A percentile compares a stretch with the other conserved stretches of the same genome.
These are phyloP conservation scores for Umbellularia californica DNA, from an alignment of 164 flowering plant species.

Conservation along the genomic window DNA sequence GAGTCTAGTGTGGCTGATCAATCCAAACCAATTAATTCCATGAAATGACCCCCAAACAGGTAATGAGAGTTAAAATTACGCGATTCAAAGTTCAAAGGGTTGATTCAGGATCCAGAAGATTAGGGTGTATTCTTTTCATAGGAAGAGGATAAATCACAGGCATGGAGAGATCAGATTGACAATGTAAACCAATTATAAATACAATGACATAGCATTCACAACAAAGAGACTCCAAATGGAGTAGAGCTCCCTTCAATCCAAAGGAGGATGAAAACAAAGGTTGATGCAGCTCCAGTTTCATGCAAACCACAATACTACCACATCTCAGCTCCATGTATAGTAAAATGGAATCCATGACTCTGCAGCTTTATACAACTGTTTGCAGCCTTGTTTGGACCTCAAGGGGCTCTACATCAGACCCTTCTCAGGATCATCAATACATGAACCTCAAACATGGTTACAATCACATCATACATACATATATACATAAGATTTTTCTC, in stretches of 20 bases:
- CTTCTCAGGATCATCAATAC: too few species aligned
- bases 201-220: neutral
- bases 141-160: neutral
- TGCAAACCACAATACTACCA: neutral
- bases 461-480: too few species aligned
- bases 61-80: neutral
- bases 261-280: neutral
- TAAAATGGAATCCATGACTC: neutral
- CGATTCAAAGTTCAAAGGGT: neutral
- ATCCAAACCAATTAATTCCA: neutral
- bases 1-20: too few species aligned
- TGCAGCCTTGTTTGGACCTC: neutral
- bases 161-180: too few species aligned
- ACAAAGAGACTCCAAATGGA: neutral
- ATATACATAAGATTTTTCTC: too few species aligned
- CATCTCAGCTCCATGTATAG: neutral
- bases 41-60: neutral
- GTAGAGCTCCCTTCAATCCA: slow-evolving; percentile 3
- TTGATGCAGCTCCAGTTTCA: slow-evolving; percentile 1
- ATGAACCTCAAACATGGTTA: too few species aligned
- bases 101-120: neutral
- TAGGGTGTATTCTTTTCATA: neutral
- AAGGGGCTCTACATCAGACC: neutral
- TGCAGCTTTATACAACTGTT: neutral
- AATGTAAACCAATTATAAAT: too few species aligned